phyloP scores from a whole-genome alignment of 768 basidiomycete species.

The Boletus pseudopeckii region DNA sequence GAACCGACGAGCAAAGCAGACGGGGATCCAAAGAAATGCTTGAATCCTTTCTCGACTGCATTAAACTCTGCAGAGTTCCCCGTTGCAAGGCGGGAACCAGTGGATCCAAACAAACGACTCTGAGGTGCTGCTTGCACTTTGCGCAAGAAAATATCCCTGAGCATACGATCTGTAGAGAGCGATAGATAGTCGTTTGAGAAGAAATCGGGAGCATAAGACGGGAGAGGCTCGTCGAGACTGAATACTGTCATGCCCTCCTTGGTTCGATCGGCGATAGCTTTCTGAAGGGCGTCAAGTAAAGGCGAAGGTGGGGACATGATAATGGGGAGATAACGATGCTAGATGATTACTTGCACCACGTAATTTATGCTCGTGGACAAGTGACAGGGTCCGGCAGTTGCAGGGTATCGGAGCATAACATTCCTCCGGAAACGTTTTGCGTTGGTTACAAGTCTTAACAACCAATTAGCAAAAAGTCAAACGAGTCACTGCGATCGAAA shows the following conservation, averaged over 20 bases:
- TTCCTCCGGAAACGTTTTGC: not conserved
- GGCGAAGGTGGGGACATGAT: conserved; percentile 9
- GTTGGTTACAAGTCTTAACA: not conserved
- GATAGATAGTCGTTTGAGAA: conserved; percentile 54
- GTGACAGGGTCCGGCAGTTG: not conserved
- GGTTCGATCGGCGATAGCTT: conserved; percentile 5
- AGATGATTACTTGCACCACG: not conserved
- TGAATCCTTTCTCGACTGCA: conserved; percentile 9
- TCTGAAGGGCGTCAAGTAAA: conserved; percentile 16
- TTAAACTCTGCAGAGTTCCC: conserved; percentile 30
- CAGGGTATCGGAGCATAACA: not conserved
- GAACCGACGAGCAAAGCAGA: conserved; percentile 50
- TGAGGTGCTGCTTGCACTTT: conserved; percentile 17
- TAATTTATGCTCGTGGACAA: conserved; percentile 7
- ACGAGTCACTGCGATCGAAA: not conserved
- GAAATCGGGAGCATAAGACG: conserved; percentile 31
- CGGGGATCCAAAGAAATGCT: conserved; percentile 26
- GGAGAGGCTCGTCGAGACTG: conserved; percentile 15
- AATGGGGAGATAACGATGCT: not conserved
- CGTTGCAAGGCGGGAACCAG: conserved; percentile 49
- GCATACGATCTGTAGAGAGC: conserved; percentile 32
- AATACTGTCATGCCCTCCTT: conserved; percentile 10
- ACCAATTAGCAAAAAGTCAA: not conserved
- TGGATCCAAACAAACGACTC: conserved; percentile 40
- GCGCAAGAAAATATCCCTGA: conserved; percentile 35